Percentiles rank a stretch among this genome's conserved stretches.
These are phyloP conservation scores for Scheffersomyces illinoinensis DNA, from an alignment of 1,139 yeast species.

Conservation along the genomic window DNA sequence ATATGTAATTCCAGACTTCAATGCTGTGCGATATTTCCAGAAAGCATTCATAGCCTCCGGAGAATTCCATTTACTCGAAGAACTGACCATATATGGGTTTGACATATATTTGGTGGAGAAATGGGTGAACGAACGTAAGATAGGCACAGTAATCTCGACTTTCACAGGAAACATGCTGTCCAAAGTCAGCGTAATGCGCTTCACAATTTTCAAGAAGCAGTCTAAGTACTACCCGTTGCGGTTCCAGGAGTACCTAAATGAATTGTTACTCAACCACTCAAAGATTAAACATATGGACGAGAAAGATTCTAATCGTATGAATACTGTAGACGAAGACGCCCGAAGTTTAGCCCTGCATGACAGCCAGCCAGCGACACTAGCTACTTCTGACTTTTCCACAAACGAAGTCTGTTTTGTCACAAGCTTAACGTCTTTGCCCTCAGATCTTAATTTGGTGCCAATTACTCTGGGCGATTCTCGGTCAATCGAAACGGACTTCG, in stretches of 20 bases:
- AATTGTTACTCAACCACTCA: conserved; percentile 61
- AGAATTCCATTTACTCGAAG: conserved; percentile 42
- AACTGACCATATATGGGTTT: conserved; percentile 61
- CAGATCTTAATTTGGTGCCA: conserved; percentile 69
- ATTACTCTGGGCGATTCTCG: conserved; percentile 64
- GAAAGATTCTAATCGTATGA: conserved; percentile 3
- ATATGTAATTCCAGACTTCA: conserved; percentile 51
- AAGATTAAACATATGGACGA: conserved; percentile 38
- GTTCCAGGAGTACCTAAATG: conserved; percentile 64
- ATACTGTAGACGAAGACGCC: conserved; percentile 3
- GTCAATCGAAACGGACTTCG: conserved; percentile 55
- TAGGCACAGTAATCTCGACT: conserved; percentile 70
- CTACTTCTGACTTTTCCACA: conserved; percentile 1
- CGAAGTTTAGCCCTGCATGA: neutral
- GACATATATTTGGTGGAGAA: conserved; percentile 92
- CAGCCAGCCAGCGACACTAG: conserved; percentile 1
- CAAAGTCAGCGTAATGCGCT: conserved; percentile 57
- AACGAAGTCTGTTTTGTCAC: conserved; percentile 68
- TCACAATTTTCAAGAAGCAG: conserved; percentile 59
- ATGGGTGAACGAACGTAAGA: conserved; percentile 77
- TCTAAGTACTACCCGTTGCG: conserved; percentile 57
- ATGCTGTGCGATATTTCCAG: conserved; percentile 50
- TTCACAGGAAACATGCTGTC: conserved; percentile 81
- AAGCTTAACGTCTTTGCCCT: conserved; percentile 76
- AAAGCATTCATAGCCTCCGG: conserved; percentile 38